Evolutionary conservation across 306 rosid species (phyloP).

Genomic region (Corylus americana): DNA sequence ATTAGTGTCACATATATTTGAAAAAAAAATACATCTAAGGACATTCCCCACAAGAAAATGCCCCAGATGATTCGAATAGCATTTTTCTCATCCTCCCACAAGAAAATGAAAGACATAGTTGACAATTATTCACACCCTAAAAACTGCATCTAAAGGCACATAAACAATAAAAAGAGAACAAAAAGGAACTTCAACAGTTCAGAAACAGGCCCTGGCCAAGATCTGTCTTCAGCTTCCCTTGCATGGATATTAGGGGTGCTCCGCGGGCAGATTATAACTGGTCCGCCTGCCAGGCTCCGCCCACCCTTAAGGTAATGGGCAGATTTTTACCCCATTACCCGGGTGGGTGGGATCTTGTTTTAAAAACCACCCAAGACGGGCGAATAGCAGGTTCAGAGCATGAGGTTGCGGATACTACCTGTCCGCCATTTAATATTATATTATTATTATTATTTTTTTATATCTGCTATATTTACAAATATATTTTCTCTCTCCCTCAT

Average conservation of each 20-base stretch:
- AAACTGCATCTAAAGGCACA: background rate
- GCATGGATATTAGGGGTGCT: background rate
- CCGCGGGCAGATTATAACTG: too few species aligned
- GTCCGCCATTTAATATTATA: too few species aligned
- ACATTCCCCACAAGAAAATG: background rate
- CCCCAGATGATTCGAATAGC: background rate
- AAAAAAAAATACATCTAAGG: background rate
- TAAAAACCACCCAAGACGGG: too few species aligned
- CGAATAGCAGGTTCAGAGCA: too few species aligned
- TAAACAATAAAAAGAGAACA: background rate
- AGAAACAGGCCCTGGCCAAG: background rate
- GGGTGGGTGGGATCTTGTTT: too few species aligned
- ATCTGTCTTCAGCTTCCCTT: background rate
- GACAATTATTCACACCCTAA: background rate
- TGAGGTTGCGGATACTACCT: too few species aligned
- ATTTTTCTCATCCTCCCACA: background rate
- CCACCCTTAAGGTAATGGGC: too few species aligned
- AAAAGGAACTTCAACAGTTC: constrained; percentile 3
- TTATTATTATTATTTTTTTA: too few species aligned
- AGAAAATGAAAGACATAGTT: background rate
- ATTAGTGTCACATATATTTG: background rate
- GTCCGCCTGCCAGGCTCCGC: too few species aligned
- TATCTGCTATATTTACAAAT: too few species aligned
- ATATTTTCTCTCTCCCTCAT: too few species aligned
- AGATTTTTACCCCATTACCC: too few species aligned